phyloP scores from a whole-genome alignment of 495 filamentous ascomycete species.

The Aspergillus cavernicola region DNA sequence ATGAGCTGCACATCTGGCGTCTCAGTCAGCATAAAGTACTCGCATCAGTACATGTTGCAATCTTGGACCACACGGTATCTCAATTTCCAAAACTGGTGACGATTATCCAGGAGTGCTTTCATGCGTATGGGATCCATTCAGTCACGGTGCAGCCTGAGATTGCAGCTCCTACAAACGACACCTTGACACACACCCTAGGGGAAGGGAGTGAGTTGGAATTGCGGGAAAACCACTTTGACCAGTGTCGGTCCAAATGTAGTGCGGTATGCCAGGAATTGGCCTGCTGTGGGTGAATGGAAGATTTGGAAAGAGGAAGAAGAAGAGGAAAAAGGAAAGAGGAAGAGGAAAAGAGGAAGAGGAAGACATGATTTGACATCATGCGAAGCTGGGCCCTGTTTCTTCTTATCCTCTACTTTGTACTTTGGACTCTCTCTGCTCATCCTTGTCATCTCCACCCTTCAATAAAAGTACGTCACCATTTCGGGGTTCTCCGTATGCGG shows the following conservation, averaged over 20 bases:
- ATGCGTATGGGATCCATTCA: conserved; percentile 52
- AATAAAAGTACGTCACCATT: too few species aligned
- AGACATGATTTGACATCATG: not conserved
- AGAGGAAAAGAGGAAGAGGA: too few species aligned
- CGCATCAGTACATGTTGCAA: conserved; percentile 46
- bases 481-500: not conserved
- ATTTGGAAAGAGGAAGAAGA: not conserved
- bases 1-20: conserved; percentile 53
- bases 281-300: conserved; percentile 17
- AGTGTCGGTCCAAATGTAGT: conserved; percentile 19
- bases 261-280: conserved; percentile 19
- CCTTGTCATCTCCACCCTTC: not conserved
- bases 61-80: conserved; percentile 33
- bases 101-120: conserved; percentile 46
- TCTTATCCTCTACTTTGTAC: too few species aligned
- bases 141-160: conserved; percentile 48
- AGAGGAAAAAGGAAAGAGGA: too few species aligned
- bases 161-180: conserved; percentile 21
- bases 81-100: conserved; percentile 37
- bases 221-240: not conserved
- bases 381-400: not conserved
- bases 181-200: not conserved
- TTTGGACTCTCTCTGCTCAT: too few species aligned
- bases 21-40: conserved; percentile 48
- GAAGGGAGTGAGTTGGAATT: not conserved